phyloP scores from a whole-genome alignment of 2,329 filamentous ascomycete genomes.

The Didymella segeticola region DNA sequence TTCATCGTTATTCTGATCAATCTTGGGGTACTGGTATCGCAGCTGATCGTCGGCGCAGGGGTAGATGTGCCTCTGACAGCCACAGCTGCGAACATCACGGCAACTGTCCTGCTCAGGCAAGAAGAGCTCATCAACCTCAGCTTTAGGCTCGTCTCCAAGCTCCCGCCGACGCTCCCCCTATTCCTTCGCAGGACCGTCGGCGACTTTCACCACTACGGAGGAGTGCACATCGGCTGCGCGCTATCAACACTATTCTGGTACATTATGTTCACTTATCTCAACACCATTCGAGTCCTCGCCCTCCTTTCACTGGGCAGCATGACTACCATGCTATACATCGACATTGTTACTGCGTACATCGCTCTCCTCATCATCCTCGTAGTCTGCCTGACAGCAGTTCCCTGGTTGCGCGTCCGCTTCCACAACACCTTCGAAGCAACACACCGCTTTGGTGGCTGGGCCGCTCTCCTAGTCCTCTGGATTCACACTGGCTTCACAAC shows the following conservation, averaged over 20 bases:
- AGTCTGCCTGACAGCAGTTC: conserved; percentile 36
- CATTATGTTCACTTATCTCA: conserved; percentile 47
- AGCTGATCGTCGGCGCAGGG: not conserved
- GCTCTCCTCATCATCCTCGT: conserved; percentile 26
- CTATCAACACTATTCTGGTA: conserved; percentile 52
- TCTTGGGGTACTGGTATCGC: not conserved
- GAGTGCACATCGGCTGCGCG: conserved; percentile 44
- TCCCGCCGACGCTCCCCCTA: conserved; percentile 33
- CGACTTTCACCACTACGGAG: conserved; percentile 44
- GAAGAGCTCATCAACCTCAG: conserved; percentile 43
- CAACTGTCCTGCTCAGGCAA: conserved; percentile 41
- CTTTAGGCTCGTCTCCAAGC: conserved; percentile 37
- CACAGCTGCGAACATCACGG: conserved; percentile 44
- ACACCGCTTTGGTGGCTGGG: conserved; percentile 47
- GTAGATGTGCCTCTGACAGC: conserved; percentile 27
- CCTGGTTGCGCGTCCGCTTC: conserved; percentile 29
- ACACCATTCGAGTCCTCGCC: conserved; percentile 33
- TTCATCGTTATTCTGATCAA: conserved; percentile 19
- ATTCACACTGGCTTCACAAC: conserved; percentile 25
- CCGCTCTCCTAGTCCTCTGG: conserved; percentile 37
- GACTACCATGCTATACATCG: conserved; percentile 26
- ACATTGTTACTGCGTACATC: conserved; percentile 23
- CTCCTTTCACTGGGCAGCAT: conserved; percentile 6
- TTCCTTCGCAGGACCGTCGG: conserved; percentile 32
- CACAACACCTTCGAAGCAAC: conserved; percentile 47